phyloP scores from a whole-genome alignment of 2,329 filamentous ascomycete genomes.

The Moelleriella libera region DNA sequence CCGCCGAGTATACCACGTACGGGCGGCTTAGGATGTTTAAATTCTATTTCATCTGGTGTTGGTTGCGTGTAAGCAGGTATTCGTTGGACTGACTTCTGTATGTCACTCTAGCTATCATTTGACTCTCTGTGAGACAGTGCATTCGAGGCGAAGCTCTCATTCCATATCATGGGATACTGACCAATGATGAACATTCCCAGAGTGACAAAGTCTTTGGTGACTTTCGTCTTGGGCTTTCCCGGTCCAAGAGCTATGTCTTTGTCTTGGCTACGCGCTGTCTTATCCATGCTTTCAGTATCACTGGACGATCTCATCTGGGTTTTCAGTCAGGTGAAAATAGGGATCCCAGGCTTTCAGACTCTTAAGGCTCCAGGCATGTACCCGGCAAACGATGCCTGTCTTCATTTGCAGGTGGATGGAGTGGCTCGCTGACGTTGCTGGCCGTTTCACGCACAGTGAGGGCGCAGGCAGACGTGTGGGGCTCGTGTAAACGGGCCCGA shows the following conservation, averaged over 20 bases:
- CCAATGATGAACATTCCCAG: slow-evolving; percentile 64
- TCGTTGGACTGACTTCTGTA: background rate
- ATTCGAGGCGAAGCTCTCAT: background rate
- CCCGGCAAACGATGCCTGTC: too few species aligned
- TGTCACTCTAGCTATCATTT: background rate
- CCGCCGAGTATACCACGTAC: slow-evolving; percentile 74
- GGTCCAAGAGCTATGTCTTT: background rate
- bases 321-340: too few species aligned
- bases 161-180: slow-evolving; percentile 23
- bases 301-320: too few species aligned
- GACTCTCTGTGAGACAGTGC: background rate
- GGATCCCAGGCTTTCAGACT: too few species aligned
- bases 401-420: too few species aligned
- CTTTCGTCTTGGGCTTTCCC: background rate
- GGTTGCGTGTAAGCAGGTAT: background rate
- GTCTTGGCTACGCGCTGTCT: background rate
- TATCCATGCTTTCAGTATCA: background rate
- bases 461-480: too few species aligned
- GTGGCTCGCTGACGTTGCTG: too few species aligned
- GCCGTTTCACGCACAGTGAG: too few species aligned
- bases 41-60: slow-evolving; percentile 75
- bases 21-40: slow-evolving; percentile 51
- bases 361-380: too few species aligned
- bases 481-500: too few species aligned
- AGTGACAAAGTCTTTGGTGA: slow-evolving; percentile 47